Percentiles rank a stretch among this genome's conserved stretches.
These are phyloP conservation scores for Phytopythium montanum DNA, from an alignment of 352 stramenopile genomes.

Conservation along the genomic window DNA sequence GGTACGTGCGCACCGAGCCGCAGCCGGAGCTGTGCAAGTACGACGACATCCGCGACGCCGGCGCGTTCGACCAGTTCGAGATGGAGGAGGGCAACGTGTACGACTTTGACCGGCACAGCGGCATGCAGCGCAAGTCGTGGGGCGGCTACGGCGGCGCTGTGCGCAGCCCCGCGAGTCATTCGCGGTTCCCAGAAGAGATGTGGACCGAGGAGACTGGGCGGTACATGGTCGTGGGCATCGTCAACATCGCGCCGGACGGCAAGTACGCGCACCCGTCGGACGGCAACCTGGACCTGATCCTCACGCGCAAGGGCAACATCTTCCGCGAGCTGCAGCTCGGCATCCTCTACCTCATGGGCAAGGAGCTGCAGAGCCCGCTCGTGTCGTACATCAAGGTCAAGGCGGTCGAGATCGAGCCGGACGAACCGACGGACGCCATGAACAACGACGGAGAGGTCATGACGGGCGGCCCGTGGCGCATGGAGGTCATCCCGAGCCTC, in stretches of 20 bases:
- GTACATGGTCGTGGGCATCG: slow-evolving; percentile 66
- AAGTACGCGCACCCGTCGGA: slow-evolving; percentile 75
- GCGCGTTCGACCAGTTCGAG: slow-evolving; percentile 78
- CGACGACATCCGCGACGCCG: slow-evolving; percentile 72
- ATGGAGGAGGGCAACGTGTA: slow-evolving; percentile 82
- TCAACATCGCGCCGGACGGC: slow-evolving; percentile 72
- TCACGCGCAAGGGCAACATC: slow-evolving; percentile 64
- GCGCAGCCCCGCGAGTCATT: slow-evolving; percentile 53
- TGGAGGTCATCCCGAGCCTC: slow-evolving; percentile 82
- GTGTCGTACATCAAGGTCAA: slow-evolving; percentile 83
- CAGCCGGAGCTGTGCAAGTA: slow-evolving; percentile 60
- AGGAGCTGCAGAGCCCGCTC: slow-evolving; percentile 63
- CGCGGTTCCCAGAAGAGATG: slow-evolving; percentile 50
- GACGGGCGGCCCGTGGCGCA: slow-evolving; percentile 61
- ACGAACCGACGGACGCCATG: slow-evolving; percentile 60
- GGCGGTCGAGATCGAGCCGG: slow-evolving; percentile 60
- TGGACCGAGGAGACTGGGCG: slow-evolving; percentile 63
- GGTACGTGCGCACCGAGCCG: slow-evolving; percentile 64
- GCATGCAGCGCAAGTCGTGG: slow-evolving; percentile 62
- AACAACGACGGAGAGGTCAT: slow-evolving; percentile 85
- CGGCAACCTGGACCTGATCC: slow-evolving; percentile 73
- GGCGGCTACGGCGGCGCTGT: slow-evolving; percentile 46
- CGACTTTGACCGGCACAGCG: slow-evolving; percentile 43
- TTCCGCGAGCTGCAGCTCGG: slow-evolving; percentile 38
- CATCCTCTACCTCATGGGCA: slow-evolving; percentile 66